Evolutionary conservation across 164 flowering plant species (phyloP).

Genomic region (Vitis rotundifolia): DNA sequence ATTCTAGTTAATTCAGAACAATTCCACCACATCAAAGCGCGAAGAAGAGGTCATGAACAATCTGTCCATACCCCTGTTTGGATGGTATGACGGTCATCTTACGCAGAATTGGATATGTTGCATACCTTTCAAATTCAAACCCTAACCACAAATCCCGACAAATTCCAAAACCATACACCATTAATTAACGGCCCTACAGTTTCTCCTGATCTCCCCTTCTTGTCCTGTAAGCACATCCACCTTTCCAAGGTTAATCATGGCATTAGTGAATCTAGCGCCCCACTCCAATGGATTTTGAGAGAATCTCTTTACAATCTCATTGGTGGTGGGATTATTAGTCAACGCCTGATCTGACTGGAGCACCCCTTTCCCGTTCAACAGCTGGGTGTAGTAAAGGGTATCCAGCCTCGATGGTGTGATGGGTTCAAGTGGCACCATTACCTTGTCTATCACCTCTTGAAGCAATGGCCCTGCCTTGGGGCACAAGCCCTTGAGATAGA

Average conservation of each 20-base stretch:
- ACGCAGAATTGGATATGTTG: no score
- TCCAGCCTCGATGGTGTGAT: constrained; percentile 13
- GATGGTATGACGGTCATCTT: no score
- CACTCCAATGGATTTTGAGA: neutral
- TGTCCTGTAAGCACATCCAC: constrained; percentile 23
- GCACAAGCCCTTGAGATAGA: neutral
- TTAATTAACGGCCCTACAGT: constrained; percentile 16
- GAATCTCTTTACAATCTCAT: constrained; percentile 1
- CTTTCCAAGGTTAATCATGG: constrained; percentile 24
- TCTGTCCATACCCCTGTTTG: no score
- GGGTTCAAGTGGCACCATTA: constrained; percentile 9
- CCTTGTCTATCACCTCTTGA: neutral
- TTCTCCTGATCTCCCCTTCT: constrained; percentile 25
- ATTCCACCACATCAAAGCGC: no score
- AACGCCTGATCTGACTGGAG: constrained; percentile 23
- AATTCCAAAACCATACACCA: neutral
- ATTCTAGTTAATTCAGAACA: no score
- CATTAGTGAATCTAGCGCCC: constrained; percentile 11
- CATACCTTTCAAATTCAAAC: no score
- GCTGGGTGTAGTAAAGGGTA: constrained; percentile 8
- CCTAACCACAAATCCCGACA: no score
- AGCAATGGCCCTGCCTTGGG: neutral
- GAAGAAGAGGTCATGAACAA: no score
- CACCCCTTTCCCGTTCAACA: constrained; percentile 15
- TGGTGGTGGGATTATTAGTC: constrained; percentile 8